phyloP scores from a whole-genome alignment of 768 basidiomycete species.

The Dendrothele bispora region DNA sequence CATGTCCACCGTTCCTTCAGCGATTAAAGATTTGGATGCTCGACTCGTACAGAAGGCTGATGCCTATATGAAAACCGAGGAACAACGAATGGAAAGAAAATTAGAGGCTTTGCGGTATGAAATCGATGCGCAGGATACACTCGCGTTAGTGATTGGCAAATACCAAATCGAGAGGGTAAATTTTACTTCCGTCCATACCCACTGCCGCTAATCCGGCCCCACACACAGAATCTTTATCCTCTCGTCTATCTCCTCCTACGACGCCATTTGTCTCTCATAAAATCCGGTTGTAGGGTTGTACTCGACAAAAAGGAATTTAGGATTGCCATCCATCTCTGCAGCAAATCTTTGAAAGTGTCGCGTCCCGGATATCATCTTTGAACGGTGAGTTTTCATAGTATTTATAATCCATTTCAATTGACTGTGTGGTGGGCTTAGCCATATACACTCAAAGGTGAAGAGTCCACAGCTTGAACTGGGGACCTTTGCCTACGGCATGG shows the following conservation, averaged over 20 bases:
- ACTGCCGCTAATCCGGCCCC: background rate
- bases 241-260: background rate
- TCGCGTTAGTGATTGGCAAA: slow-evolving; percentile 8
- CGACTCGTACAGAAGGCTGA: background rate
- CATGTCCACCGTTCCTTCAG: background rate
- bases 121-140: slow-evolving; percentile 8
- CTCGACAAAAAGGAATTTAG: background rate
- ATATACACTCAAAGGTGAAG: too few species aligned
- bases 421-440: background rate
- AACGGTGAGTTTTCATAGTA: too few species aligned
- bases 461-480: too few species aligned
- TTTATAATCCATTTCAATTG: background rate
- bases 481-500: too few species aligned
- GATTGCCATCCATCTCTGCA: background rate
- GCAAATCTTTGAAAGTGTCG: background rate
- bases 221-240: background rate
- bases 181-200: background rate
- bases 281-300: background rate
- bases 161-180: slow-evolving; percentile 11
- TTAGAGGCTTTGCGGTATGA: slow-evolving; percentile 6
- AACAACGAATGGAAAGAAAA: slow-evolving; percentile 4
- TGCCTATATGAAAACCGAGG: slow-evolving; percentile 4
- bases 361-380: background rate
- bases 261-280: background rate
- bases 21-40: slow-evolving; percentile 1